Base-by-base conservation (phyloP, 192 early-diverging fungal genomes). In the Kickxella alabastrina region DNA sequence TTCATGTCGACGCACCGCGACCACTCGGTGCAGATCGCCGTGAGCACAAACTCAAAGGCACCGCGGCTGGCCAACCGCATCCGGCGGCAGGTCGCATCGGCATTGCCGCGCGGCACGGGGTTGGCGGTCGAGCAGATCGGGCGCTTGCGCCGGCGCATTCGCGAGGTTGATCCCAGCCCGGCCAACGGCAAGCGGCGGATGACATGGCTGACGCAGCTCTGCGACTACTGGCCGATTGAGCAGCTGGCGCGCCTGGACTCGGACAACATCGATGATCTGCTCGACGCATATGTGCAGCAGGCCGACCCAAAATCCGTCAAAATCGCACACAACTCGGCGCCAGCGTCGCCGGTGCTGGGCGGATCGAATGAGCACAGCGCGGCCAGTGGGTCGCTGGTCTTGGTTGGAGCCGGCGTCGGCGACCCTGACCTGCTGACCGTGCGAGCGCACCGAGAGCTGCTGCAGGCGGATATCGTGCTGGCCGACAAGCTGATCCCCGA, bases 391-490 rank as follows among this genome's bases (percentile, higher is more conserved):
- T 46, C 67, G 39, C 56, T 91, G 23, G 61, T 79, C 8, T 75
- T 97, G 21, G 86, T 95, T 3, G 89, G 89, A 2, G 91, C 86
- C 6, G 93, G 92, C 5, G 87, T 91, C 6, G 92, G 91, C 44
- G 83, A 89, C 45, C 88, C 89, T 0, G 84, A 85, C 22, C 76
- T 92, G 12, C 66, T 97, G 42, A 93, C 92, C 2, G 62, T 82
- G 36, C 82, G 80, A 25, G 91, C 93, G 6, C 74, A 71, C 3
- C 32, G 64, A 13, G 71, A 76, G 21, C 53, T 97, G 19, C 59
- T 65, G 15, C 65, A 66, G n/a, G 91, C 91, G 3, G 91, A 95
- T 51, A 66, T 90, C n/a, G 83, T 95, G 10, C 78, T 97, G 1
- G 81, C 86, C 17, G 94, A 97, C 70, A 80, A 84, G 43, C 67